Evolutionary conservation across 768 basidiomycete genomes (phyloP), one percentile per base, ranked within the genome.

Genomic region (Dendrothele bispora): DNA sequence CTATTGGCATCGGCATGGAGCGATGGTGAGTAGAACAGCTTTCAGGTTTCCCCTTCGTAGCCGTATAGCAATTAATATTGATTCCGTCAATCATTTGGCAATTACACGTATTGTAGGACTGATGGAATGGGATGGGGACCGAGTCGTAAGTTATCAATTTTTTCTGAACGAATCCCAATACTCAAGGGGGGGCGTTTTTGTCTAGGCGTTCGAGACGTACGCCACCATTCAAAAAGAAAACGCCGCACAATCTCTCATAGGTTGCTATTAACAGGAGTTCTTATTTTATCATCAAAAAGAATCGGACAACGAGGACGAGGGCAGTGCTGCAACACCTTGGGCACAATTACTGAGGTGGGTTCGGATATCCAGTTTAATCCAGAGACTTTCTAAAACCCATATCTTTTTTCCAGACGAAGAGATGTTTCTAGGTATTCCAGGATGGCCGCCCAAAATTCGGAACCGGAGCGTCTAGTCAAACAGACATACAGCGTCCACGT

Each of bases 401-500:
- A 41, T 39, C 18, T 17, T 18, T 28, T 50, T 14, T 38, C 10
- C 21, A 37, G 62, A 25, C 63, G 68, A 18, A 10, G 48, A 20
- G 39, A 41, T 12, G 25, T 32, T 17, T 48, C 46, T 25, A 8
- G 17, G 37, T 26, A 25, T 39, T n/a, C 27, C 17, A 36, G 24
- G 25, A 22, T 39, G 15, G 20, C 21, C 21, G n/a, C 22, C 8
- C 20, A 36, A 7, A 39, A 39, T 24, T 39, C 38, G n/a, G 82
- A 84, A 50, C 69, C 78, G 46, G 82, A 85, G 45, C 77, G 83
- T 43, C 70, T 91, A 17, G 80, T 91, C 55, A 91, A 91, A 62
- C 88, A 91, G 61, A 91, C 89, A 0, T 91, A 90, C 58, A 89
- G 86, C 37, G 88, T 90, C 32, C 83, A 80, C 56, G 86, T 90